phyloP scores from a whole-genome alignment of 768 basidiomycete genomes.

The Pisolithus orientalis region DNA sequence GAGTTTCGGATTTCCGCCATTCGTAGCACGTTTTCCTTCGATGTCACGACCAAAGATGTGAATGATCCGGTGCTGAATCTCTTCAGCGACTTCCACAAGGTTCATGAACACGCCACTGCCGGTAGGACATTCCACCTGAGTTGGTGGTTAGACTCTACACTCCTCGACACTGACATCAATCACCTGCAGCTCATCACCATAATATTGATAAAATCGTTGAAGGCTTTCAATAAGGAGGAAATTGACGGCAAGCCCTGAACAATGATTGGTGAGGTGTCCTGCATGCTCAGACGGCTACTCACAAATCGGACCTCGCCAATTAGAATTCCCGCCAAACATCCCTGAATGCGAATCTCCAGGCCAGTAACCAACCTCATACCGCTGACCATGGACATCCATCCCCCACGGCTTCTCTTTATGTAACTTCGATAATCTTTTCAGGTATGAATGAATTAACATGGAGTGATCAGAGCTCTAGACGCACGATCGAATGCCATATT shows the following conservation, averaged over 20 bases:
- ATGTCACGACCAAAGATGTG: constrained; percentile 95
- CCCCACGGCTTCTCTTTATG: constrained; percentile 94
- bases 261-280: neutral
- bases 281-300: constrained; percentile 16
- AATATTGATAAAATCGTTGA: constrained; percentile 97
- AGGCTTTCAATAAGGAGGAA: constrained; percentile 94
- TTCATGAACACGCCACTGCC: constrained; percentile 98
- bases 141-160: neutral
- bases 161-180: neutral
- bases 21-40: constrained; percentile 81
- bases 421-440: constrained; percentile 68
- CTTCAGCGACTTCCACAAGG: constrained; percentile 88
- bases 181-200: constrained; percentile 82
- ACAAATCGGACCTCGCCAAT: constrained; percentile 93
- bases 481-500: constrained; percentile 93
- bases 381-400: constrained; percentile 88
- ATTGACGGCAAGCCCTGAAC: constrained; percentile 87
- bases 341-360: constrained; percentile 95
- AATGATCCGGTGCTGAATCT: constrained; percentile 98
- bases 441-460: constrained; percentile 5
- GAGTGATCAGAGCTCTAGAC: constrained; percentile 24
- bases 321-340: constrained; percentile 99
- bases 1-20: constrained; percentile 82
- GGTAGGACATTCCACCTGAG: constrained; percentile 86
- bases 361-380: constrained; percentile 94